These are phyloP conservation scores for Boehmeria nivea DNA, from an alignment of 306 rosid genomes.

Conservation along the genomic window DNA sequence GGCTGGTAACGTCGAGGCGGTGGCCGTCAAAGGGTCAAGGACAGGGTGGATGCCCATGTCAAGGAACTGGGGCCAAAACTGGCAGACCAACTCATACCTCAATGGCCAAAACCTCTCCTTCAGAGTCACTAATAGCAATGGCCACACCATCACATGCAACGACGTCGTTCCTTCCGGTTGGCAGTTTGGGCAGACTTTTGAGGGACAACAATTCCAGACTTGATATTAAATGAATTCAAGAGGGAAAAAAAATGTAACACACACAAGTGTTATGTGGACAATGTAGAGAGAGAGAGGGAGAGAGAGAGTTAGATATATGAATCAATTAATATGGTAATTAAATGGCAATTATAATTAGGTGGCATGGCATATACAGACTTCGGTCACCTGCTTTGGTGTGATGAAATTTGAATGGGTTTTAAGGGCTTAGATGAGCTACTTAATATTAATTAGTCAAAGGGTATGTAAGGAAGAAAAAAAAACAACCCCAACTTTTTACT, in stretches of 20 bases:
- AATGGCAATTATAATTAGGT: too few species aligned
- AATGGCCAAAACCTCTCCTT: conserved; percentile 37
- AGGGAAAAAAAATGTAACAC: too few species aligned
- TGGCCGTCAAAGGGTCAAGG: conserved; percentile 25
- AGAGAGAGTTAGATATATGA: not conserved
- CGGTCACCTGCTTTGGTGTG: not conserved
- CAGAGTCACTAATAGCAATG: conserved; percentile 27
- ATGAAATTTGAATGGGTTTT: not conserved
- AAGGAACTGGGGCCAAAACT: conserved; percentile 40
- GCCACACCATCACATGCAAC: conserved; percentile 16
- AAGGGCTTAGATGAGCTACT: not conserved
- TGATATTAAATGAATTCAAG: not conserved
- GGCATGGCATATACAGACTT: not conserved
- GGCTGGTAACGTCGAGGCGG: conserved; percentile 26
- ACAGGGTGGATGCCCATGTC: conserved; percentile 34
- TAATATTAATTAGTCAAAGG: not conserved
- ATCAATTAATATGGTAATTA: not conserved
- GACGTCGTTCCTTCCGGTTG: conserved; percentile 26
- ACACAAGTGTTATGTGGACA: not conserved
- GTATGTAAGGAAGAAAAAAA: not conserved
- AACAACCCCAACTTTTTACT: not conserved
- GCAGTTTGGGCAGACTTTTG: conserved; percentile 38
- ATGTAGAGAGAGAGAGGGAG: not conserved
- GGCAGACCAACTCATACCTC: conserved; percentile 39
- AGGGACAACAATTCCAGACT: conserved; percentile 30